A percentile compares a stretch with the other conserved stretches of the same genome.
Conservation (phyloP, 2,329 filamentous ascomycete genomes). For the Myriosclerotinia scirpicola region DNA sequence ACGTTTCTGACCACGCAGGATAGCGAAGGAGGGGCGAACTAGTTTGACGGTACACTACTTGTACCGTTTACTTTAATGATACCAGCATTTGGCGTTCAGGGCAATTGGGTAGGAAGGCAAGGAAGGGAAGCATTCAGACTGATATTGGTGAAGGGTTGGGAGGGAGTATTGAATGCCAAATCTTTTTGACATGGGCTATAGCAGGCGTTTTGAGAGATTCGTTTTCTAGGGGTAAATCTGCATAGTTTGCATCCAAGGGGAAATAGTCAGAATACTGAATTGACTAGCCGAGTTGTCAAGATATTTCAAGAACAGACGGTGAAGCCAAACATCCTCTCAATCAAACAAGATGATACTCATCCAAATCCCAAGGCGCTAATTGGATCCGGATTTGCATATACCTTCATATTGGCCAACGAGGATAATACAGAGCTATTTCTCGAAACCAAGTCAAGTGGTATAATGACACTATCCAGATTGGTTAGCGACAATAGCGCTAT, state of each 20-base stretch:
- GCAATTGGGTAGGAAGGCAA: neutral
- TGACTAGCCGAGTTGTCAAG: neutral
- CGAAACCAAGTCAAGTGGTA: neutral
- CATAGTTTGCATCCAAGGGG: neutral
- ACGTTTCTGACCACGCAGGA: neutral
- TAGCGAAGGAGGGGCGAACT: neutral
- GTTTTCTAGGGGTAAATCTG: neutral
- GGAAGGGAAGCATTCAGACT: neutral
- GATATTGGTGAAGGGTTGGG: neutral
- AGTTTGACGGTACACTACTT: constrained; percentile 1
- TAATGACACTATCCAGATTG: neutral
- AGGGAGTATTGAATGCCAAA: neutral
- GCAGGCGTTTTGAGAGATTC: neutral
- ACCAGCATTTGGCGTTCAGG: constrained; percentile 28
- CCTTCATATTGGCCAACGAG: neutral
- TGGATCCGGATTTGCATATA: neutral
- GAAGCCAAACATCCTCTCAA: neutral
- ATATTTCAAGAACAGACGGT: neutral
- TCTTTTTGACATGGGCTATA: neutral
- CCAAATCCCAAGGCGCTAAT: neutral
- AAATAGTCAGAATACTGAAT: neutral
- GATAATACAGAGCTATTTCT: neutral
- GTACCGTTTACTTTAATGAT: constrained; percentile 28
- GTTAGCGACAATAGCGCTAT: neutral
- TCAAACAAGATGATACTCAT: neutral